A percentile compares a stretch with the other conserved stretches of the same genome.
These are phyloP conservation scores for Fragilariopsis cylindrus DNA, from an alignment of 108 stramenopile species.

Conservation along the genomic window DNA sequence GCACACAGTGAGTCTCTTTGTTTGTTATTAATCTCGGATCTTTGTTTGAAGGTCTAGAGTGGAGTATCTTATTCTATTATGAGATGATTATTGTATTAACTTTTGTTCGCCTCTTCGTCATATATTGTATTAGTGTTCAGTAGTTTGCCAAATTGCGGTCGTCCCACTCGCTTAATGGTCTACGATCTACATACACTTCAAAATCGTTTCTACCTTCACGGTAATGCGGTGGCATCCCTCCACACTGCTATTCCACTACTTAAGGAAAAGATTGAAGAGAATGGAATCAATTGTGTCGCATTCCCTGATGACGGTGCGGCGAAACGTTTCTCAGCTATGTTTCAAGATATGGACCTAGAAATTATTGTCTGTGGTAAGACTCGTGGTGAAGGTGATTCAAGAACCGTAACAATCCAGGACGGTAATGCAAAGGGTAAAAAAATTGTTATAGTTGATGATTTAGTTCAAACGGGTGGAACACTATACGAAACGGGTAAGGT, in stretches of 20 bases:
- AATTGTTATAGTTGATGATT: slow-evolving; percentile 88
- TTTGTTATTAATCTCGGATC: no score
- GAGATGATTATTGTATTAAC: no score
- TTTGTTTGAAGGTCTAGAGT: no score
- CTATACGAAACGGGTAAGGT: slow-evolving; percentile 84
- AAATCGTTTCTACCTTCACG: slow-evolving; percentile 81
- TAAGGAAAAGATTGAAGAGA: slow-evolving; percentile 41
- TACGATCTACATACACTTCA: slow-evolving; percentile 92
- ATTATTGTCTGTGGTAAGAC: slow-evolving; percentile 85
- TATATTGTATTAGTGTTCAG: slow-evolving; percentile 37
- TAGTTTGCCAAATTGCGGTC: slow-evolving; percentile 77
- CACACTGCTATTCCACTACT: slow-evolving; percentile 85
- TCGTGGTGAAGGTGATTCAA: slow-evolving; percentile 51
- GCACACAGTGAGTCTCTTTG: slow-evolving; percentile 49
- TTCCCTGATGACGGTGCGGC: slow-evolving; percentile 93
- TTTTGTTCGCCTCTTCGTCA: no score
- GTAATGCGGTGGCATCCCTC: slow-evolving; percentile 76
- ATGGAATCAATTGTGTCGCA: slow-evolving; percentile 68
- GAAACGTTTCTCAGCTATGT: slow-evolving; percentile 86
- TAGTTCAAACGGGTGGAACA: slow-evolving; percentile 92
- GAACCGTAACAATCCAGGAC: slow-evolving; percentile 63
- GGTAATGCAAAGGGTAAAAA: slow-evolving; percentile 50
- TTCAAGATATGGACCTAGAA: slow-evolving; percentile 57
- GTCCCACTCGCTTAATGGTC: slow-evolving; percentile 83
- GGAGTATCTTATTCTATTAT: no score